Conservation (phyloP, 2,329 filamentous ascomycete species). For the Pseudogymnoascus destructans region DNA sequence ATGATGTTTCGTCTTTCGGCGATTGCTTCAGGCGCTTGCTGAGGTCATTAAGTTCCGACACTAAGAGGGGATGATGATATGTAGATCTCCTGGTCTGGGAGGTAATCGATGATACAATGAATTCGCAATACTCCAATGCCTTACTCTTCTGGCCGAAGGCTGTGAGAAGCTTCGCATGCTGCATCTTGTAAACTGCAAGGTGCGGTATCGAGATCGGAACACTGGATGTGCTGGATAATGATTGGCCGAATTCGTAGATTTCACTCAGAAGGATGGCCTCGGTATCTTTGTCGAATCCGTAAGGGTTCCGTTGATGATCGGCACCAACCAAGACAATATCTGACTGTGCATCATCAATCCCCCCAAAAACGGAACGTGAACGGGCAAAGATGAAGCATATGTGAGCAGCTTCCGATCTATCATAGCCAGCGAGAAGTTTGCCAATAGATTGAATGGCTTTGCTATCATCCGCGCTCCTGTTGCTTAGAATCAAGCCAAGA, state of each 20-base stretch:
- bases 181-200: constrained; percentile 79
- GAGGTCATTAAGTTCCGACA: constrained; percentile 70
- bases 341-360: constrained; percentile 65
- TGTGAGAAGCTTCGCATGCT: constrained; percentile 72
- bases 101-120: constrained; percentile 61
- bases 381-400: constrained; percentile 86
- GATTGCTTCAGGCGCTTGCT: constrained; percentile 71
- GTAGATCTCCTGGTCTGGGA: constrained; percentile 71
- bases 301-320: constrained; percentile 59
- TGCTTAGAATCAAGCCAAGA: constrained; percentile 70
- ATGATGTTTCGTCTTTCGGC: constrained; percentile 65
- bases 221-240: constrained; percentile 48
- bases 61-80: constrained; percentile 69
- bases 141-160: constrained; percentile 73
- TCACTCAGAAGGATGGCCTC: constrained; percentile 91
- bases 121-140: constrained; percentile 83
- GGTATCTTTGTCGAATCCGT: constrained; percentile 64
- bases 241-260: constrained; percentile 81
- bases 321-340: constrained; percentile 76
- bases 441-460: constrained; percentile 70
- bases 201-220: constrained; percentile 56
- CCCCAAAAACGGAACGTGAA: constrained; percentile 57
- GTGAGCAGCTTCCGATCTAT: constrained; percentile 80
- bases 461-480: constrained; percentile 68
- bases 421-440: constrained; percentile 70